These are phyloP conservation scores for Lentinula lateritia DNA, from an alignment of 768 basidiomycete species.

Conservation along the genomic window DNA sequence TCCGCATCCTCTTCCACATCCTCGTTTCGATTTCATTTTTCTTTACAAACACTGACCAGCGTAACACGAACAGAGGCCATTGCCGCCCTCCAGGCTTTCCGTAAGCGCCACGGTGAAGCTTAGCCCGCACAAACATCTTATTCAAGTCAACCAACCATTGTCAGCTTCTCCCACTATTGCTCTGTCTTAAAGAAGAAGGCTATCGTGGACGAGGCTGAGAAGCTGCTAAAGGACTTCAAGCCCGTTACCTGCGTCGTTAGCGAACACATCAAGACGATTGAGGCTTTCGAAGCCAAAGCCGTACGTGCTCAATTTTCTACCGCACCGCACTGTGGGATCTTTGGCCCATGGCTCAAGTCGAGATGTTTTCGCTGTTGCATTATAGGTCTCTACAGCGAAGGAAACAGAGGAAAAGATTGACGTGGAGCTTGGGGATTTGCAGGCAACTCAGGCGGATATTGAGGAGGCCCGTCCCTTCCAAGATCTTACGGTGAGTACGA, in stretches of 20 bases:
- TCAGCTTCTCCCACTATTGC: slow-evolving; percentile 92
- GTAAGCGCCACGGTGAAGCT: slow-evolving; percentile 90
- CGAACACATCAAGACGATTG: slow-evolving; percentile 90
- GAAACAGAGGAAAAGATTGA: slow-evolving; percentile 89
- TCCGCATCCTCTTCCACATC: no score
- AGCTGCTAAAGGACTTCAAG: slow-evolving; percentile 83
- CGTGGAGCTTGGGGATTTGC: slow-evolving; percentile 83
- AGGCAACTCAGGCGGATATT: slow-evolving; percentile 93
- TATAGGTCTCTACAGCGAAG: slow-evolving; percentile 81
- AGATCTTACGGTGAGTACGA: slow-evolving; percentile 75
- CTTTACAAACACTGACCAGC: not conserved
- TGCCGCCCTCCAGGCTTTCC: slow-evolving; percentile 87
- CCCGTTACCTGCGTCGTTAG: slow-evolving; percentile 89
- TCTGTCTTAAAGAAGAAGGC: slow-evolving; percentile 87
- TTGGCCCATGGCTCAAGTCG: not conserved
- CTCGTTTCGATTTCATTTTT: no score
- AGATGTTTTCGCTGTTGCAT: not conserved
- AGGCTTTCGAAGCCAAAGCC: slow-evolving; percentile 94
- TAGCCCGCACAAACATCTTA: slow-evolving; percentile 64
- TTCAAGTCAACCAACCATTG: slow-evolving; percentile 65
- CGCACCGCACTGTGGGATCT: not conserved
- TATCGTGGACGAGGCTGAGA: slow-evolving; percentile 90
- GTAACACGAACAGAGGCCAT: slow-evolving; percentile 67
- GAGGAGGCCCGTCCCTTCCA: slow-evolving; percentile 97
- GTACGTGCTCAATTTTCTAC: slow-evolving; percentile 42